Conservation (phyloP, 2,329 filamentous ascomycete species). For the Fusarium nurragi region DNA sequence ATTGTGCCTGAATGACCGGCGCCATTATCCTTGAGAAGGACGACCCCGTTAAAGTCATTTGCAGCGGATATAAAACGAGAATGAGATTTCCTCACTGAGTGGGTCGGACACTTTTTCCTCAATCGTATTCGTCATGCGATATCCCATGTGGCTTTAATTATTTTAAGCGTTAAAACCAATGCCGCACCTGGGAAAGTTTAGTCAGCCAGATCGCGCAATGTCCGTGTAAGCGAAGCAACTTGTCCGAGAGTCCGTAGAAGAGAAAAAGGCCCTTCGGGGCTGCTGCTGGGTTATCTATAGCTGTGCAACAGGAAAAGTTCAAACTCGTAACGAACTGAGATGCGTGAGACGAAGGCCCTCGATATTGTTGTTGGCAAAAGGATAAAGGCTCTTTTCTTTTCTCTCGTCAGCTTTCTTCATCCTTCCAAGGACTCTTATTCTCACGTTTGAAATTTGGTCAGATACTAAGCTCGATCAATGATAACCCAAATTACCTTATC, state of each 20-base stretch:
- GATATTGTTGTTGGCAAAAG: background rate
- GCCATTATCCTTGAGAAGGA: background rate
- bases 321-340: background rate
- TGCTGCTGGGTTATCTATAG: background rate
- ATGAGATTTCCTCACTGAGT: background rate
- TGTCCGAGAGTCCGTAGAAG: slow-evolving; percentile 16
- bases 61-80: slow-evolving; percentile 11
- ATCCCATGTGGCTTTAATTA: slow-evolving; percentile 22
- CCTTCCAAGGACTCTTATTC: slow-evolving; percentile 9
- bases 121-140: slow-evolving; percentile 33
- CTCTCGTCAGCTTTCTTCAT: slow-evolving; percentile 23
- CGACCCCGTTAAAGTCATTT: background rate
- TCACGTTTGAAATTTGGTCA: slow-evolving; percentile 21
- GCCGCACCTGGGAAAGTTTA: slow-evolving; percentile 12
- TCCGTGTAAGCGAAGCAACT: slow-evolving; percentile 32
- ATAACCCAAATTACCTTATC: slow-evolving; percentile 9
- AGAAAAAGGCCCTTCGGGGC: background rate
- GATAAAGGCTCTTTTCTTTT: background rate
- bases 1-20: background rate
- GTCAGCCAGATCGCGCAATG: slow-evolving; percentile 19
- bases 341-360: slow-evolving; percentile 7
- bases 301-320: slow-evolving; percentile 12
- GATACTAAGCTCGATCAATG: slow-evolving; percentile 18
- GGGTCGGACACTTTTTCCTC: slow-evolving; percentile 2
- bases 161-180: slow-evolving; percentile 27